These are phyloP conservation scores for Cucumis sativus DNA, from an alignment of 306 rosid species.

Conservation along the genomic window DNA sequence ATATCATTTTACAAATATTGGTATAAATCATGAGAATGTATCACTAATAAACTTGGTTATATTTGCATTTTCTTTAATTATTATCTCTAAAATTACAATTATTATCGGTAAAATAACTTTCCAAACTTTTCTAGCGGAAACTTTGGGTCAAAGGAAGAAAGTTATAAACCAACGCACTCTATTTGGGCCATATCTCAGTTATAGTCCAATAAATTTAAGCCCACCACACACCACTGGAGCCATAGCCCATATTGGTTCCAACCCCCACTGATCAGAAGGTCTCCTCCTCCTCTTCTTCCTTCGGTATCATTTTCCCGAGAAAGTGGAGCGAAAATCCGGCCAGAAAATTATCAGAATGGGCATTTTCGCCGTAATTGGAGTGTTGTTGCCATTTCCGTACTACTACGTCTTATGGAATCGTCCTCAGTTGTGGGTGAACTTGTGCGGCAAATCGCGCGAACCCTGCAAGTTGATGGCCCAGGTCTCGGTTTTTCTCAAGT, in stretches of 20 bases:
- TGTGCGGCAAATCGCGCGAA: slow-evolving; percentile 62
- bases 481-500: slow-evolving; percentile 48
- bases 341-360: slow-evolving; percentile 23
- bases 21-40: too few species aligned
- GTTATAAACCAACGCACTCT: not conserved
- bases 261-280: not conserved
- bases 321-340: slow-evolving; percentile 8
- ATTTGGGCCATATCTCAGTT: not conserved
- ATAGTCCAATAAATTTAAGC: not conserved
- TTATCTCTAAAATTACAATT: too few species aligned
- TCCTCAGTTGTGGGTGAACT: slow-evolving; percentile 66
- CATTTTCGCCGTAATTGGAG: slow-evolving; percentile 33
- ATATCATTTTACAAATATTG: too few species aligned
- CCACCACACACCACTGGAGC: not conserved
- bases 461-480: slow-evolving; percentile 65
- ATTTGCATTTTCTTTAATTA: too few species aligned
- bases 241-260: not conserved
- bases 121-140: too few species aligned
- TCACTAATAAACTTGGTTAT: too few species aligned
- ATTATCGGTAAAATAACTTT: too few species aligned
- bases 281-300: not conserved
- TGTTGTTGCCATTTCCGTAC: slow-evolving; percentile 59
- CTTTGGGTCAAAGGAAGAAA: too few species aligned
- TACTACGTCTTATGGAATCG: slow-evolving; percentile 53
- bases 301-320: not conserved